Evolutionary conservation across 805 yeast genomes (phyloP), one percentile per base, ranked within the genome.

Genomic region (Hanseniaspora osmophila): DNA sequence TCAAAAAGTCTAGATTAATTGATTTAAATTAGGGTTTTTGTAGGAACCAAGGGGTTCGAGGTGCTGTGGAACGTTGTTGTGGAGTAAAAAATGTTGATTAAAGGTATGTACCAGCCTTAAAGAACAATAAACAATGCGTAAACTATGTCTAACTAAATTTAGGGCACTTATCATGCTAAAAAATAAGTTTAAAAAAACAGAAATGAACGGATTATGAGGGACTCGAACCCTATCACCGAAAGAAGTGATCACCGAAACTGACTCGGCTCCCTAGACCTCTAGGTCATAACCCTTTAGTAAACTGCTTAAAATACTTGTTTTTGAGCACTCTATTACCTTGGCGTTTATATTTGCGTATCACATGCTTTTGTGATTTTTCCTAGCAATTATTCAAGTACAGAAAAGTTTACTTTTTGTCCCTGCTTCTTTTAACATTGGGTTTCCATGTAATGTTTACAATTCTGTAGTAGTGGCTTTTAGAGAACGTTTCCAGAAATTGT

Each of bases 181-280:
- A n/a, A n/a, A n/a, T n/a, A n/a, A n/a, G n/a, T n/a, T n/a, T n/a
- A n/a, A 35, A 35, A 35, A 35, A 35, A 35, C 11, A 35, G 38
- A 18, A 10, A 4, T 10, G 18, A 35, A 13, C 38, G 38, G 38
- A 35, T 35, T 35, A 35, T 35, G 38, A 35, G 38, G 38, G 38
- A 35, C 16, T 35, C 38, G 38, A 35, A 35, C 38, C 38, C 38
- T 35, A 35, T 35, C 38, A 35, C 38, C 38, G 16, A 35, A n/a
- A 35, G 10, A 35, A 35, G 38, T 15, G 38, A 35, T 35, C 38
- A 35, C 38, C 38, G 38, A 35, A 35, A 35, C 38, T 35, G 38
- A 35, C 38, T 35, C 38, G 38, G 38, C 38, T 35, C 38, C 38
- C 38, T 35, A 35, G 38, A 35, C 38, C 38, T 35, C 38, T 35